A percentile compares a stretch with the other conserved stretches of the same genome.
phyloP scores from a whole-genome alignment of 441 rosid species.

The Mallotus repandus region DNA sequence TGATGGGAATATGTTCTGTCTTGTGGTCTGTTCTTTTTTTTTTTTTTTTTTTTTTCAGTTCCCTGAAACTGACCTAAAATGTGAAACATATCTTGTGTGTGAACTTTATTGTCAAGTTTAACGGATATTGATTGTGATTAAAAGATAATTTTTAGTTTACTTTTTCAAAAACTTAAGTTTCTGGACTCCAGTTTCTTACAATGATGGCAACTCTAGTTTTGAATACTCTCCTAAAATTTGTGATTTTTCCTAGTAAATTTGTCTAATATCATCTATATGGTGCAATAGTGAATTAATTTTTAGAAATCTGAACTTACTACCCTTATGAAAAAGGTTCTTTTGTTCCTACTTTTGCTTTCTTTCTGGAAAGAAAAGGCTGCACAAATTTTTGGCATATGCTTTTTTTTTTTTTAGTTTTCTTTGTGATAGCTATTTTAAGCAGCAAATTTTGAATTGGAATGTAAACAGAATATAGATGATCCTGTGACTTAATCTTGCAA shows the following conservation, averaged over 20 bases:
- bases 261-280: not conserved
- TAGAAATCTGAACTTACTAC: not conserved
- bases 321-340: not conserved
- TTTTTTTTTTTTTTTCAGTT: not conserved
- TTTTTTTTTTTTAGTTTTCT: not conserved
- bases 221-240: too few species aligned
- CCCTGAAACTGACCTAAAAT: not conserved
- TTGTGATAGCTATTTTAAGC: not conserved
- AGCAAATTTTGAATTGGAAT: not conserved
- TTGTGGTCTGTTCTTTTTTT: not conserved
- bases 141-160: not conserved
- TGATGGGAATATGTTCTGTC: not conserved
- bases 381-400: not conserved
- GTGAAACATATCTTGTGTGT: conserved; percentile 5
- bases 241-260: not conserved
- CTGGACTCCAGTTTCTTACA: not conserved
- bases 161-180: not conserved
- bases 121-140: not conserved
- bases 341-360: not conserved
- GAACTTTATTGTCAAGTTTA: not conserved
- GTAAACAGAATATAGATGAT: not conserved
- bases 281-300: not conserved
- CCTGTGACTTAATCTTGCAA: not conserved
- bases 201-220: not conserved
- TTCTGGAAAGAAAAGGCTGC: not conserved